Base-by-base conservation (phyloP, 1,284 basidiomycete genomes). In the Puccinia polysora region DNA sequence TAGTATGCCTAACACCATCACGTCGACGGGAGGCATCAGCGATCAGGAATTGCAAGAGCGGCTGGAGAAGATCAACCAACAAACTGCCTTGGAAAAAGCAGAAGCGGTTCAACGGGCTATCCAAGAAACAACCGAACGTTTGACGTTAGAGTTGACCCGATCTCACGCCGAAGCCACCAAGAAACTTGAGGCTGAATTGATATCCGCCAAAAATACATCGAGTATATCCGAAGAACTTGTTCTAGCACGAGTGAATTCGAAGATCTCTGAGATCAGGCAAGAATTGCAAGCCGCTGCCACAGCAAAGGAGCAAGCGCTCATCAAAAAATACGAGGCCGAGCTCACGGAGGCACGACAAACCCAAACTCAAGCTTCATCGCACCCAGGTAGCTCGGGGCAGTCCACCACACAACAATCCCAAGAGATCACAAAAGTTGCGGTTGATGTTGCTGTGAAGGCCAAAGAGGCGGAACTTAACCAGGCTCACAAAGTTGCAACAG, bases 381-480 rank as follows among this genome's bases (percentile, higher is more conserved):
- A n/a, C n/a, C n/a, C n/a, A n/a, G n/a, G n/a, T n/a, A 25, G 15
- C 8, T 10, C 63, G 40, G 28, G 6, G 15, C 50, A 60, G 32
- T 38, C 38, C 30, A 43, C 69, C 18, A 18, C 49, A 7, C n/a
- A 43, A 32, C 47, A 72, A 49, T 14, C 43, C 28, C 69, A 64
- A 47, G 69, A 72, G 45, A 53, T 52, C 8, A 60, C 60, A 25
- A 45, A 72, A 47, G 38, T 45, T 34, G 69, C 69, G n/a, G 69
- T 72, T 55, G 45, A 50, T 1, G 50, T 30, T 14, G 68, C 68
- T 12, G 58, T 62, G 7, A 60, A 63, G 38, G 36, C 49, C n/a
- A 30, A 53, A 64, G 69, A 63, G 30, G 69, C 59, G 15, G 69
- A 62, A 55, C 69, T 72, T 15, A 2, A 47, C 14, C 28, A 55